phyloP scores from a whole-genome alignment of 768 basidiomycete species.

The Boletus rufocinnamomeus region DNA sequence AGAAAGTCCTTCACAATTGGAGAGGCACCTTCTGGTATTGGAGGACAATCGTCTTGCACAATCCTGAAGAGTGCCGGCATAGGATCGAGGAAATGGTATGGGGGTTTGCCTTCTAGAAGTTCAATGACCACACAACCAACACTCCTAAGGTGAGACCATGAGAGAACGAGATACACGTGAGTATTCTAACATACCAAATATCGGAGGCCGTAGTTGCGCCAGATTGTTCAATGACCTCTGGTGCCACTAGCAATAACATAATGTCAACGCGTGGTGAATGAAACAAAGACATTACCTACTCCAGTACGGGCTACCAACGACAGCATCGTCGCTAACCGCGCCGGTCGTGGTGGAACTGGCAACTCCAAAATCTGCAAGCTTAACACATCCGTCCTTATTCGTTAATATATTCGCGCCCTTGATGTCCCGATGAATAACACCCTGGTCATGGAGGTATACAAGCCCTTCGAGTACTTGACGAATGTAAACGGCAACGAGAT shows the following conservation, averaged over 20 bases:
- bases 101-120: slow-evolving; percentile 84
- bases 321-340: slow-evolving; percentile 81
- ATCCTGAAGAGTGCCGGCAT: slow-evolving; percentile 99
- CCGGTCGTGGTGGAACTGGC: slow-evolving; percentile 77
- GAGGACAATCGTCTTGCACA: slow-evolving; percentile 96
- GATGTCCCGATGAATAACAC: slow-evolving; percentile 98
- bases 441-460: slow-evolving; percentile 97
- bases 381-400: slow-evolving; percentile 97
- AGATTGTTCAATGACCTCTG: slow-evolving; percentile 97
- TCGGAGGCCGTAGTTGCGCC: slow-evolving; percentile 97
- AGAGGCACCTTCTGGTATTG: slow-evolving; percentile 93
- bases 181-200: slow-evolving; percentile 69
- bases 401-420: slow-evolving; percentile 99
- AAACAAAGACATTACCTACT: slow-evolving; percentile 53
- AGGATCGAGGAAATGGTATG: slow-evolving; percentile 93
- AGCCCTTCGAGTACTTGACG: slow-evolving; percentile 95
- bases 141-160: slow-evolving; percentile 46
- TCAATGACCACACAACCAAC: slow-evolving; percentile 99
- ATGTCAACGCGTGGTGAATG: slow-evolving; percentile 7
- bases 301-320: slow-evolving; percentile 99
- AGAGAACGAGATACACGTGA: neutral
- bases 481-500: slow-evolving; percentile 94
- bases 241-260: slow-evolving; percentile 69
- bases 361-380: slow-evolving; percentile 99
- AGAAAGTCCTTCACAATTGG: slow-evolving; percentile 96